phyloP scores from a whole-genome alignment of 225 moss, liverwort and hornwort species.

The Neckera pumila region DNA sequence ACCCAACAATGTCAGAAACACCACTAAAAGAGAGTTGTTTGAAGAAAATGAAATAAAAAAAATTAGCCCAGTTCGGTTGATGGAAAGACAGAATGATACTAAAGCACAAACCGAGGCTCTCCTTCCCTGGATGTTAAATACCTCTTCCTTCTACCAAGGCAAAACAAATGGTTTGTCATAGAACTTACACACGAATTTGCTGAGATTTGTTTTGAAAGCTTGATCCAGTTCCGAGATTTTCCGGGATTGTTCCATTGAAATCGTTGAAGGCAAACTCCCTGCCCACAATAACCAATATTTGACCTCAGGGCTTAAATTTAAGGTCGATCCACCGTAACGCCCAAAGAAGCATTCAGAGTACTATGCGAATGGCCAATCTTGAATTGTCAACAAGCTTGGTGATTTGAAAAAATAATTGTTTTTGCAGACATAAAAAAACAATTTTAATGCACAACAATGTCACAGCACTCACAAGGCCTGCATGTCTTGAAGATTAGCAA shows the following conservation, averaged over 20 bases:
- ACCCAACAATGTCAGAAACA: neutral
- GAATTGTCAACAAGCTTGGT: neutral
- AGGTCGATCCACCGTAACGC: neutral
- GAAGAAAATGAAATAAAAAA: neutral
- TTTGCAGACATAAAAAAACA: neutral
- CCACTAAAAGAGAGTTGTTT: neutral
- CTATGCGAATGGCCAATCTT: neutral
- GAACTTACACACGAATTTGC: constrained; percentile 24
- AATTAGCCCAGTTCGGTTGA: neutral
- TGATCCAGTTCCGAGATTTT: constrained; percentile 14
- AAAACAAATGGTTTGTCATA: neutral
- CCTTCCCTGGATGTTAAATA: neutral
- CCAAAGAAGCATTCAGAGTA: neutral
- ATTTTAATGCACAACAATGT: neutral
- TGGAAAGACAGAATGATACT: neutral
- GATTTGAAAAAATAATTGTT: neutral
- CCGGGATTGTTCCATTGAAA: constrained; percentile 33
- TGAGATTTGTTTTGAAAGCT: constrained; percentile 16
- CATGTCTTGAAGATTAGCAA: constrained; percentile 10
- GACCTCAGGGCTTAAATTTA: neutral
- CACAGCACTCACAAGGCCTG: constrained; percentile 28
- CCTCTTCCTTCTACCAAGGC: neutral
- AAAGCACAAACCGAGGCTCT: neutral
- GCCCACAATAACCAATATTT: neutral
- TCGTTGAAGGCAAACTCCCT: constrained; percentile 25